These are phyloP conservation scores for Gaertneriomyces semiglobifer DNA, from an alignment of 192 early-diverging fungal genomes.

Conservation along the genomic window DNA sequence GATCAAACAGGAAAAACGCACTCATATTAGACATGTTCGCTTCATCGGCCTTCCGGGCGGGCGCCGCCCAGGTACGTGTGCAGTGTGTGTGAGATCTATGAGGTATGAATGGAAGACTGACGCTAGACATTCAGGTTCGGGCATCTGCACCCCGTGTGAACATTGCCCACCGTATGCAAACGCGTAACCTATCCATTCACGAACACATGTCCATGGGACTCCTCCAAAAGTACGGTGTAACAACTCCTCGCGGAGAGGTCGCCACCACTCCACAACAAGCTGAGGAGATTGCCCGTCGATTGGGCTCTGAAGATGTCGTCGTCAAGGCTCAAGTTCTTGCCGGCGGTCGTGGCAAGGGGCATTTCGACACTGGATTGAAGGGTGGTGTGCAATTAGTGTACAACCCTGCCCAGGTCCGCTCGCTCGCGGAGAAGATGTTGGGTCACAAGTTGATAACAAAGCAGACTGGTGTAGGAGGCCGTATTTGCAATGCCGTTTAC, in stretches of 20 bases:
- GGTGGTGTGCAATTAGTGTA: constrained; percentile 92
- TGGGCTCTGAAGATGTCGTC: constrained; percentile 63
- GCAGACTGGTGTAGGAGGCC: constrained; percentile 93
- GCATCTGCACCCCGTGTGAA: constrained; percentile 1
- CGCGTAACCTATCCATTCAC: constrained; percentile 85
- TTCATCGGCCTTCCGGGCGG: background rate
- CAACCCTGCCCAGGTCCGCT: constrained; percentile 86
- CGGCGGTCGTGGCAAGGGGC: constrained; percentile 97
- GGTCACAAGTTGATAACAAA: constrained; percentile 97
- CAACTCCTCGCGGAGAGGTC: constrained; percentile 82
- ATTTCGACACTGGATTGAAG: constrained; percentile 91
- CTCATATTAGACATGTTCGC: too few species aligned
- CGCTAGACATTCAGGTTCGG: constrained; percentile 14
- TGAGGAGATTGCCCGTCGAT: constrained; percentile 73
- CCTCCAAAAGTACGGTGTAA: constrained; percentile 86
- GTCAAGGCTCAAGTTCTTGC: constrained; percentile 88
- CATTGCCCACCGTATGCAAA: constrained; percentile 12
- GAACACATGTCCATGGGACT: constrained; percentile 95
- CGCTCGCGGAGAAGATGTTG: constrained; percentile 91
- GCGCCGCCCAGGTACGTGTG: constrained; percentile 3
- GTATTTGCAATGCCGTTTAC: constrained; percentile 89
- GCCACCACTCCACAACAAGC: constrained; percentile 88
- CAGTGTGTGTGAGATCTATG: background rate
- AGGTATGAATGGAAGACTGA: background rate
- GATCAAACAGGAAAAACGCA: too few species aligned